phyloP scores from a whole-genome alignment of 2,329 filamentous ascomycete species.

The Fusarium proliferatum region DNA sequence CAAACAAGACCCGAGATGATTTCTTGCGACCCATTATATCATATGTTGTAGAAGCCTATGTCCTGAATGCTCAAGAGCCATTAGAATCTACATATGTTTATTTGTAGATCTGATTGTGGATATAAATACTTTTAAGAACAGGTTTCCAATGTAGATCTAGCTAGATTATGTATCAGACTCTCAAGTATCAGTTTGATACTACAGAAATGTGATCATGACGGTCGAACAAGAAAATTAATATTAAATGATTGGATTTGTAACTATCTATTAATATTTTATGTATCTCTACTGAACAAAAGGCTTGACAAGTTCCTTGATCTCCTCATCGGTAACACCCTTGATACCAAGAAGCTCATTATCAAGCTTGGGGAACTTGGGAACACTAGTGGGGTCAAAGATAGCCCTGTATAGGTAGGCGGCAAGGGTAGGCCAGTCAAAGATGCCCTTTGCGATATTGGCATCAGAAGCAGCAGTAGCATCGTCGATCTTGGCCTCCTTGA shows the following conservation, averaged over 20 bases:
- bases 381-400: constrained; percentile 49
- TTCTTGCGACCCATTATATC: no score
- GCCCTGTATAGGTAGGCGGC: constrained; percentile 47
- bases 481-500: constrained; percentile 51
- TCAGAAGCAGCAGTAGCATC: constrained; percentile 44
- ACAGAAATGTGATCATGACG: fast-evolving
- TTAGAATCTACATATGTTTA: no score
- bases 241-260: background rate
- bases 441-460: constrained; percentile 47
- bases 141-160: no score
- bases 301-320: constrained; percentile 51
- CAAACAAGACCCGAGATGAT: no score
- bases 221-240: background rate
- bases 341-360: constrained; percentile 61
- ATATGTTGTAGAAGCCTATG: no score
- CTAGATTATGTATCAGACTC: background rate
- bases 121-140: no score
- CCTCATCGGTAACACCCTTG: constrained; percentile 53
- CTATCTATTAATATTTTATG: fast-evolving
- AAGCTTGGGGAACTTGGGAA: constrained; percentile 48
- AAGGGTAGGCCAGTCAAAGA: constrained; percentile 47
- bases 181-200: no score
- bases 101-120: no score
- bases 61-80: no score
- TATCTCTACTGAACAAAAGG: constrained; percentile 24